phyloP scores from a whole-genome alignment of 768 basidiomycete species.

The Suillus brevipes region DNA sequence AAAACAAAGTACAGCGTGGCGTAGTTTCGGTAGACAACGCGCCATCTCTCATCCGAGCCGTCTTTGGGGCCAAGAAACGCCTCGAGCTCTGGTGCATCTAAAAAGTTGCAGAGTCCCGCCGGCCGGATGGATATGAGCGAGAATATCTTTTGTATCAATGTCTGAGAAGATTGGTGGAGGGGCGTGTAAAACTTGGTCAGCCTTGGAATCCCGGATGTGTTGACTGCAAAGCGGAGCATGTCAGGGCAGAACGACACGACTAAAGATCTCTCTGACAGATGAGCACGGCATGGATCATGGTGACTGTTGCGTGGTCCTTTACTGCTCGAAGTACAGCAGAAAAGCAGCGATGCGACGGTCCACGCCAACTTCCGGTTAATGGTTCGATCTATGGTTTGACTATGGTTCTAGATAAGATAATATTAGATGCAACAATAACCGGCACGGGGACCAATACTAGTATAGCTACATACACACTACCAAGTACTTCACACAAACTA shows the following conservation, averaged over 20 bases:
- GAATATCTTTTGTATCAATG: slow-evolving; percentile 86
- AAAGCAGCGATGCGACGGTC: background rate
- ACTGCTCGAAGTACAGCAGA: background rate
- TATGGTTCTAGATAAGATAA: background rate
- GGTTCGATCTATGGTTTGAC: background rate
- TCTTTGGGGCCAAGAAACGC: slow-evolving; percentile 58
- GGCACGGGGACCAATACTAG: no score
- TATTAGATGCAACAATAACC: background rate
- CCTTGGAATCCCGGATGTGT: slow-evolving; percentile 86
- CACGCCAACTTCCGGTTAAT: background rate
- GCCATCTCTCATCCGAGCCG: slow-evolving; percentile 62
- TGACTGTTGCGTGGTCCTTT: background rate
- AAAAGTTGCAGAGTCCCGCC: slow-evolving; percentile 88
- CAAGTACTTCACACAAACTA: background rate
- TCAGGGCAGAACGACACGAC: slow-evolving; percentile 22
- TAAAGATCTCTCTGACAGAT: slow-evolving; percentile 58
- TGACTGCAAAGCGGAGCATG: slow-evolving; percentile 55
- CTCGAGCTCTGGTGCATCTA: slow-evolving; percentile 89
- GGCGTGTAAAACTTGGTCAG: slow-evolving; percentile 90
- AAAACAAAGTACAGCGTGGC: slow-evolving; percentile 97
- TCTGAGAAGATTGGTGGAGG: slow-evolving; percentile 57
- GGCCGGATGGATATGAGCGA: slow-evolving; percentile 82
- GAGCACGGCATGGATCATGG: slow-evolving; percentile 84
- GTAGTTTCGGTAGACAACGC: slow-evolving; percentile 93
- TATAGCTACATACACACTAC: background rate